Base-by-base conservation (phyloP, 345 rosid genomes). In the Trapa incisa region DNA sequence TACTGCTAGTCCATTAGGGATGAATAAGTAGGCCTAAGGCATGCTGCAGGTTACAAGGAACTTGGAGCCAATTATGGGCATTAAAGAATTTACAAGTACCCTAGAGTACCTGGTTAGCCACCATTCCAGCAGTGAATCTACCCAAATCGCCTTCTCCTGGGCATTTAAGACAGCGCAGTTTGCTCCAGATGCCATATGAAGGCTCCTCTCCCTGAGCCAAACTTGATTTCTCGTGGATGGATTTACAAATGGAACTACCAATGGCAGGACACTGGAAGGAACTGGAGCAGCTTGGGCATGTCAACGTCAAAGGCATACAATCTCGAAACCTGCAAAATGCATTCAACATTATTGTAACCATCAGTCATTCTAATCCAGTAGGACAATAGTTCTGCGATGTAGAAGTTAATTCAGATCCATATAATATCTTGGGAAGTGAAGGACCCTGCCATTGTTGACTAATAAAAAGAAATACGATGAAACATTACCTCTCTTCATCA, bases 201-300 rank as follows among this genome's bases (percentile, higher is more conserved):
- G 87, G 69, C 69, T 78, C 79, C 67, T 82, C 88, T 68, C 76
- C 70, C 78, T 79, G 84, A 32, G 77, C 71, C 37, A 70, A 66
- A 48, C 68, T 67, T 70, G 86, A 47, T 58, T 78, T 83, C 64
- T 75, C 80, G 36, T 57, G 72, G 50, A 72, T 69, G 36, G 72
- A 50, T 67, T 57, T 70, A 43, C 80, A 78, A 50, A 91, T 67
- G 48, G 92, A 87, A 77, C 79, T 76, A 66, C 80, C 80, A 73
- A 94, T 72, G 70, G 84, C 74, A 63, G 96, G 91, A 58, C 99
- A 94, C 64, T 83, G 79, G 77, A 91, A 85, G 68, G 83, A 75
- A 72, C 80, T 71, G 72, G 88, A 86, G 81, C 97, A 94, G 81
- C 89, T 83, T 63, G 97, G 93, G 78, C 97, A 94, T 52, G 91